These are phyloP conservation scores for Penicillium crustosum DNA, from an alignment of 2,329 filamentous ascomycete genomes.

Conservation along the genomic window DNA sequence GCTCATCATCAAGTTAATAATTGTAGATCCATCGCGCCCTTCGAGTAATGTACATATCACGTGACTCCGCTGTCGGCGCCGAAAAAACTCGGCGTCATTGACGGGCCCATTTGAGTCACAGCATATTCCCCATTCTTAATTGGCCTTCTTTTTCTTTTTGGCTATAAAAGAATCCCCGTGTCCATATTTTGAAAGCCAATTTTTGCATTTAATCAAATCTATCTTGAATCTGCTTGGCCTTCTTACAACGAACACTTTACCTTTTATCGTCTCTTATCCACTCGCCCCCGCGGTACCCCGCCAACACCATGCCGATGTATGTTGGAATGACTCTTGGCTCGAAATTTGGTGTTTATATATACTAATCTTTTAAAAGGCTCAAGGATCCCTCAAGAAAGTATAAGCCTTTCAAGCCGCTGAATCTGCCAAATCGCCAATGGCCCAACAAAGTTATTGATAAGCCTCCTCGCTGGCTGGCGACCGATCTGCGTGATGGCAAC, in stretches of 20 bases:
- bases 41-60: slow-evolving; percentile 6
- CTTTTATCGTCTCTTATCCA: slow-evolving; percentile 20
- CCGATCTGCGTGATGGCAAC: slow-evolving; percentile 87
- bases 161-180: slow-evolving; percentile 1
- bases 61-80: slow-evolving; percentile 31
- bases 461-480: slow-evolving; percentile 86
- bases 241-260: neutral
- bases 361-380: slow-evolving; percentile 37
- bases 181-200: slow-evolving; percentile 7
- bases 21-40: neutral
- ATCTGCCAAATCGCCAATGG: slow-evolving; percentile 65
- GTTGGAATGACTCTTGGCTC: slow-evolving; percentile 9
- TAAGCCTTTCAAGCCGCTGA: slow-evolving; percentile 46
- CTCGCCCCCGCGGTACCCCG: slow-evolving; percentile 24
- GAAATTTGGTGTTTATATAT: neutral
- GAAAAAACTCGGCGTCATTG: slow-evolving; percentile 28
- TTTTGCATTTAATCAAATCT: neutral
- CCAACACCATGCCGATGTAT: slow-evolving; percentile 41
- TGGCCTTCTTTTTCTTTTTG: slow-evolving; percentile 12
- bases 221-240: slow-evolving; percentile 3
- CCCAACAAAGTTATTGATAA: slow-evolving; percentile 78
- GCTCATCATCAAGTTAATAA: neutral
- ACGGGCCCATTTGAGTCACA: slow-evolving; percentile 25
- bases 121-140: slow-evolving; percentile 21
- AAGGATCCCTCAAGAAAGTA: slow-evolving; percentile 53